Percentiles rank a stretch among this genome's conserved stretches.
phyloP scores from a whole-genome alignment of 2,329 filamentous ascomycete species.

The Raffaelea albimanens region DNA sequence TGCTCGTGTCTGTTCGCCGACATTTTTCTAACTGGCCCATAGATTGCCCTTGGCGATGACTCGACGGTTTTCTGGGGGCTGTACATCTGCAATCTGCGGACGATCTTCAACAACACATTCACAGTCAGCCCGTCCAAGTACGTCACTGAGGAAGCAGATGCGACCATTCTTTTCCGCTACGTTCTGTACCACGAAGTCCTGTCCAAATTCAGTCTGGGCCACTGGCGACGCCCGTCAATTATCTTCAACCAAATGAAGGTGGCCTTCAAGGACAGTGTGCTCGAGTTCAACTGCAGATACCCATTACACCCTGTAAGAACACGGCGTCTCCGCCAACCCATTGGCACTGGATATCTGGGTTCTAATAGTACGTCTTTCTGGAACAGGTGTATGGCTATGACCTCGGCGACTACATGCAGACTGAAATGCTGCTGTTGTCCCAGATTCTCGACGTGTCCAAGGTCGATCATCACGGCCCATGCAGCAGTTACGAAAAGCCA shows the following conservation, averaged over 20 bases:
- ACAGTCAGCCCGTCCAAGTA: background rate
- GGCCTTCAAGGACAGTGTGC: background rate
- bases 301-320: slow-evolving; percentile 1
- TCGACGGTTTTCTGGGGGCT: slow-evolving; percentile 8
- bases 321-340: too few relatives aligned
- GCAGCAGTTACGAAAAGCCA: background rate
- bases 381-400: background rate
- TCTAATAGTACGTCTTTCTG: background rate
- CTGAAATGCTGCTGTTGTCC: slow-evolving; percentile 3
- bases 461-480: background rate
- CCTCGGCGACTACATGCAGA: slow-evolving; percentile 2
- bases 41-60: slow-evolving; percentile 5
- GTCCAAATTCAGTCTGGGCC: slow-evolving; percentile 16
- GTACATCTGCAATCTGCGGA: slow-evolving; percentile 8
- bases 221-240: slow-evolving; percentile 15
- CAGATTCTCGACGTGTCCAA: slow-evolving; percentile 1
- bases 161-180: slow-evolving; percentile 17
- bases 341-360: background rate
- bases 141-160: slow-evolving; percentile 10
- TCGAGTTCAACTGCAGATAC: slow-evolving; percentile 1
- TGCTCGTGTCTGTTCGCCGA: background rate
- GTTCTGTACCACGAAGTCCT: slow-evolving; percentile 20
- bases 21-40: background rate
- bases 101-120: slow-evolving; percentile 14
- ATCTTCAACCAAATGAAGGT: background rate